These are phyloP conservation scores for Bonia amplexicaulis DNA, from an alignment of 176 grass and related monocot genomes.

Conservation along the genomic window DNA sequence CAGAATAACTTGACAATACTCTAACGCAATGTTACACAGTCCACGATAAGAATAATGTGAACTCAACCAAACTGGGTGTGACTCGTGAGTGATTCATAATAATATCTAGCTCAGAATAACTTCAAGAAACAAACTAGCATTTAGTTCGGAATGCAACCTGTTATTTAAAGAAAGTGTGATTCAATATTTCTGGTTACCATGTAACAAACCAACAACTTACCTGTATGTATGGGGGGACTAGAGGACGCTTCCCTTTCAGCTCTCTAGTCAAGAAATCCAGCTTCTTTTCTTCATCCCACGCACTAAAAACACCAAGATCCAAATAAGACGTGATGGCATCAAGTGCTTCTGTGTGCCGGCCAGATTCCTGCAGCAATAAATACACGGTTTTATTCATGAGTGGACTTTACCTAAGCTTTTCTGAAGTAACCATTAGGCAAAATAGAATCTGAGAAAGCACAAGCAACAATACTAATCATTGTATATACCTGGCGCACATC, in stretches of 20 bases:
- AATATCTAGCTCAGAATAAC: not conserved
- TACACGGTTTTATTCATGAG: not conserved
- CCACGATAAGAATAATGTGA: not conserved
- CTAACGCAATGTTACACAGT: not conserved
- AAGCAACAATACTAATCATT: not conserved
- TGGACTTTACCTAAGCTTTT: constrained; percentile 5
- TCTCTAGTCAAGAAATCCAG: constrained; percentile 79
- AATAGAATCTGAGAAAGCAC: not conserved
- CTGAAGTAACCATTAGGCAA: not conserved
- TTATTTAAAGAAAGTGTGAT: not conserved
- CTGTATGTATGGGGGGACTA: constrained; percentile 68
- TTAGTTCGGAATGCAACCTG: not conserved
- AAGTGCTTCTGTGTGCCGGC: constrained; percentile 80
- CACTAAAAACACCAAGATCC: constrained; percentile 84
- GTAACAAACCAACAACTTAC: constrained; percentile 28
- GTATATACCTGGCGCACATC: constrained; percentile 72
- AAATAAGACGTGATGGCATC: constrained; percentile 74
- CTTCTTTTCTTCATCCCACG: constrained; percentile 86
- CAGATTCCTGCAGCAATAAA: constrained; percentile 51
- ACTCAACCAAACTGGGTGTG: not conserved
- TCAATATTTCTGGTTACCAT: not conserved
- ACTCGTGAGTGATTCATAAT: not conserved
- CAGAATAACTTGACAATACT: not conserved
- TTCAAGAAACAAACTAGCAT: not conserved
- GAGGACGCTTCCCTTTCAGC: constrained; percentile 88